Conservation (phyloP, 2,329 filamentous ascomycete genomes). For the Ophiostoma perfectum region DNA sequence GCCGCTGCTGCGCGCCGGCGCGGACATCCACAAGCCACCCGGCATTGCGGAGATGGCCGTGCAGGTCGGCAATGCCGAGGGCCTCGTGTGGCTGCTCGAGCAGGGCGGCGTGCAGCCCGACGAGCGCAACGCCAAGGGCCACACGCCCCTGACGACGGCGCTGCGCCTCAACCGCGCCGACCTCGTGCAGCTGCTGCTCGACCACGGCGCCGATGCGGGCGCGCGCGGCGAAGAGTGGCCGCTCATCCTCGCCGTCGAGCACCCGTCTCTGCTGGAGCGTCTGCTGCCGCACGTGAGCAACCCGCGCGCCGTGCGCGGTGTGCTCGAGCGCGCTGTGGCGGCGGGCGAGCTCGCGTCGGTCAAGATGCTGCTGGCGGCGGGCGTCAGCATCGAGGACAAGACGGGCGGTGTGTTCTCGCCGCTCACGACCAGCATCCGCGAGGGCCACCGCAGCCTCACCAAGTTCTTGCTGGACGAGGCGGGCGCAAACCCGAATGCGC, state of each 20-base stretch:
- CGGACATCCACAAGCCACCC: conserved; percentile 31
- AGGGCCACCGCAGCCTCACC: conserved; percentile 46
- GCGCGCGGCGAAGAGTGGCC: conserved; percentile 48
- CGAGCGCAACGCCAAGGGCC: conserved; percentile 32
- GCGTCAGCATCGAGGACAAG: conserved; percentile 64
- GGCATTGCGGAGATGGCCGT: conserved; percentile 35
- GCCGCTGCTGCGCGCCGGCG: conserved; percentile 35
- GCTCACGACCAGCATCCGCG: conserved; percentile 29
- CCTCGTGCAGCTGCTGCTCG: conserved; percentile 38
- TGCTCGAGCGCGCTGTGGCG: conserved; percentile 31
- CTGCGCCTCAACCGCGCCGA: conserved; percentile 44
- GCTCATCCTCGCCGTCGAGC: conserved; percentile 60
- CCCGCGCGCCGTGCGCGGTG: conserved; percentile 39
- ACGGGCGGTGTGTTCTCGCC: conserved; percentile 65
- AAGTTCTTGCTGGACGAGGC: conserved; percentile 40
- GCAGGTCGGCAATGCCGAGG: conserved; percentile 32
- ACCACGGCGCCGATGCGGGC: conserved; percentile 34
- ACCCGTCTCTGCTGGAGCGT: conserved; percentile 54
- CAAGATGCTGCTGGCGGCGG: conserved; percentile 58
- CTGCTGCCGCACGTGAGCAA: conserved; percentile 45
- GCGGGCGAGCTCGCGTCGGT: conserved; percentile 63
- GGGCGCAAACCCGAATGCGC: conserved; percentile 32
- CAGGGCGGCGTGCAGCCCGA: conserved; percentile 34
- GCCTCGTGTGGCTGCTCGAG: conserved; percentile 37
- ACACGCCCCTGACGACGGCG: conserved; percentile 31